Evolutionary conservation across 2,329 filamentous ascomycete genomes (phyloP).

Genomic region (Penicillium sumatraense): DNA sequence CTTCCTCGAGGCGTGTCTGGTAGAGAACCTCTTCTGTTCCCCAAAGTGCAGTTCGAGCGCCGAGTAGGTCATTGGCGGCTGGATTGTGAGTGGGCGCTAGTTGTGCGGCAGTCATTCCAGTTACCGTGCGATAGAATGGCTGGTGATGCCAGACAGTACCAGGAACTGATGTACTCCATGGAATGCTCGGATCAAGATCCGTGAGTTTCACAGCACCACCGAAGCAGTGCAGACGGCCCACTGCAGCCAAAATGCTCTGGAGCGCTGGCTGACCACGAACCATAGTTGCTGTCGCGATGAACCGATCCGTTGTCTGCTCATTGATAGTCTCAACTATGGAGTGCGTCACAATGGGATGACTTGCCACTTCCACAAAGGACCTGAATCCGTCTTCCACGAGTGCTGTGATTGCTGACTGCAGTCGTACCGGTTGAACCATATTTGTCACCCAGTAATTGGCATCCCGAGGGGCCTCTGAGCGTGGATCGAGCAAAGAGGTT

Average conservation of each 20-base stretch:
- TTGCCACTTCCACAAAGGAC: constrained; percentile 49
- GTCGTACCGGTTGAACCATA: neutral
- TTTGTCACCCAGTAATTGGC: neutral
- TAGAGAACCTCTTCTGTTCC: constrained; percentile 27
- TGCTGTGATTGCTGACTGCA: neutral
- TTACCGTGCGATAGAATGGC: no score
- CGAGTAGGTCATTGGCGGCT: neutral
- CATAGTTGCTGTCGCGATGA: neutral
- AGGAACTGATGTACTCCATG: neutral
- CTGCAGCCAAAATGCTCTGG: neutral
- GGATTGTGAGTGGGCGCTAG: neutral
- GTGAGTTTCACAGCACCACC: neutral
- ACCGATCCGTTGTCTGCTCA: constrained; percentile 22
- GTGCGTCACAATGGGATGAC: constrained; percentile 48
- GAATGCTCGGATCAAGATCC: no score
- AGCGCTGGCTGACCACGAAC: neutral
- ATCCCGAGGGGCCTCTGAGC: neutral
- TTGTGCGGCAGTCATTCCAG: no score
- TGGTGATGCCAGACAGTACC: neutral
- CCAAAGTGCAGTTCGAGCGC: neutral
- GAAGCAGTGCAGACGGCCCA: neutral
- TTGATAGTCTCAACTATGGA: constrained; percentile 48
- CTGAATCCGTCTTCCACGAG: constrained; percentile 43
- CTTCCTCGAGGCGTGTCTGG: constrained; percentile 42
- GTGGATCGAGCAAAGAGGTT: neutral